These are phyloP conservation scores for Penicillium salamii DNA, from an alignment of 495 filamentous ascomycete genomes.

Conservation along the genomic window DNA sequence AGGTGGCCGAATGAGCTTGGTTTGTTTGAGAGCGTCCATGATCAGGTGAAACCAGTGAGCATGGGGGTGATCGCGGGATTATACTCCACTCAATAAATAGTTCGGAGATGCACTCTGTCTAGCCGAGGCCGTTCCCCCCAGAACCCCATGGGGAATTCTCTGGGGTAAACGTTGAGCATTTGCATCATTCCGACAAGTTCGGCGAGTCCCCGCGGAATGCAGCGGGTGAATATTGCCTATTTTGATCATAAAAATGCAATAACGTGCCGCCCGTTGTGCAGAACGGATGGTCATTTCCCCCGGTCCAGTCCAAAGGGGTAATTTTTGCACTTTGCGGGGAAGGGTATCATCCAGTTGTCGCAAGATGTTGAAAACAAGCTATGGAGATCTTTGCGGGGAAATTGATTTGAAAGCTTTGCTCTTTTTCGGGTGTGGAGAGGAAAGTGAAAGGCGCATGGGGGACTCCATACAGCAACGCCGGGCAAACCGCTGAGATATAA, in stretches of 20 bases:
- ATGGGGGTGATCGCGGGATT: not conserved
- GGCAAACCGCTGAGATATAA: too few relatives aligned
- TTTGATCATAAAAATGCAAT: too few relatives aligned
- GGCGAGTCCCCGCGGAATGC: not conserved
- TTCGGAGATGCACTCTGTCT: too few relatives aligned
- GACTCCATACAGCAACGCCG: too few relatives aligned
- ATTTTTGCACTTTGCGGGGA: not conserved
- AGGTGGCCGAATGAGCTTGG: constrained; percentile 17
- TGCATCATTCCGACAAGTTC: not conserved
- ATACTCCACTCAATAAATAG: not conserved
- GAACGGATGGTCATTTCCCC: not conserved
- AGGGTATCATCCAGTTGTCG: not conserved
- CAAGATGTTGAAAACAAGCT: not conserved
- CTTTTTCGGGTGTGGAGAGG: too few relatives aligned
- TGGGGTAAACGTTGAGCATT: not conserved
- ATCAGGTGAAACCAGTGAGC: not conserved
- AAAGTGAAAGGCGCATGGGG: too few relatives aligned
- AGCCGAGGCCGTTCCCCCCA: too few relatives aligned
- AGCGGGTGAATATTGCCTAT: not conserved
- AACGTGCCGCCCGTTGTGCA: not conserved
- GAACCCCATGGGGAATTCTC: not conserved
- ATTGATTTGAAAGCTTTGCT: too few relatives aligned
- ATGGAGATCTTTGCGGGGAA: too few relatives aligned
- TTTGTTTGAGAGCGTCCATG: constrained; percentile 8
- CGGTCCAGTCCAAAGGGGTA: not conserved